These are phyloP conservation scores for Colletotrichum sp. DNA, from an alignment of 2,329 filamentous ascomycete genomes.

Conservation along the genomic window DNA sequence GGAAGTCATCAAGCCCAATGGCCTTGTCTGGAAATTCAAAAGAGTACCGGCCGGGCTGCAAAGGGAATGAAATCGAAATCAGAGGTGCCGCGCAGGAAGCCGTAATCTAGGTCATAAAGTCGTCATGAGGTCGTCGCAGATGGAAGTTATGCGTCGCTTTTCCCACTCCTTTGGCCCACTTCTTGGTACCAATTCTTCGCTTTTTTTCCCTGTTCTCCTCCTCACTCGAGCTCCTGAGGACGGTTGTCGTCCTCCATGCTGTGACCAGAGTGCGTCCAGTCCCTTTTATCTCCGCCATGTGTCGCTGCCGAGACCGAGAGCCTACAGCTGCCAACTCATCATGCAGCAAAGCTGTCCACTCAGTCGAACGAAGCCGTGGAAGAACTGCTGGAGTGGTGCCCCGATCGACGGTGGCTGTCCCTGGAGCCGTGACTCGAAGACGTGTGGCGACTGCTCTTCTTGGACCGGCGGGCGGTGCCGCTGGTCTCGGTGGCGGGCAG, in stretches of 20 bases:
- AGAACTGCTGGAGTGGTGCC: conserved; percentile 66
- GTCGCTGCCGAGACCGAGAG: not conserved
- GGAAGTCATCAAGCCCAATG: not conserved
- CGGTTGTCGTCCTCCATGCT: not conserved
- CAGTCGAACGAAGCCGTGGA: conserved; percentile 65
- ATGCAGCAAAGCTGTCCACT: not conserved
- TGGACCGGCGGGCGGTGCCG: conserved; percentile 41
- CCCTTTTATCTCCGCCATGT: conserved; percentile 30
- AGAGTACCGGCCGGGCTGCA: conserved; percentile 18
- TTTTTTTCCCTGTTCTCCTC: not conserved
- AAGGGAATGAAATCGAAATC: not conserved
- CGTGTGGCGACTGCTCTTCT: conserved; percentile 55
- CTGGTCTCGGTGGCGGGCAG: conserved; percentile 60
- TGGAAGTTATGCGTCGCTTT: conserved; percentile 27
- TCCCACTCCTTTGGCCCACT: conserved; percentile 18
- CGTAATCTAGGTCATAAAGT: conserved; percentile 24
- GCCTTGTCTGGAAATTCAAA: not conserved
- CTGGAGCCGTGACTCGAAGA: conserved; percentile 43
- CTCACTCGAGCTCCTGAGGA: not conserved
- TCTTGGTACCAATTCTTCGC: not conserved
- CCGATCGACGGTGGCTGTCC: conserved; percentile 53
- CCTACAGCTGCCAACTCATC: not conserved
- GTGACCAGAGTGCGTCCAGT: conserved; percentile 39
- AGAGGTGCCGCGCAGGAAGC: conserved; percentile 21
- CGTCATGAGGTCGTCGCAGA: conserved; percentile 24